Evolutionary conservation across 1,284 basidiomycete genomes (phyloP), one percentile per base, ranked within the genome.

Genomic region (Ustilago curta): DNA sequence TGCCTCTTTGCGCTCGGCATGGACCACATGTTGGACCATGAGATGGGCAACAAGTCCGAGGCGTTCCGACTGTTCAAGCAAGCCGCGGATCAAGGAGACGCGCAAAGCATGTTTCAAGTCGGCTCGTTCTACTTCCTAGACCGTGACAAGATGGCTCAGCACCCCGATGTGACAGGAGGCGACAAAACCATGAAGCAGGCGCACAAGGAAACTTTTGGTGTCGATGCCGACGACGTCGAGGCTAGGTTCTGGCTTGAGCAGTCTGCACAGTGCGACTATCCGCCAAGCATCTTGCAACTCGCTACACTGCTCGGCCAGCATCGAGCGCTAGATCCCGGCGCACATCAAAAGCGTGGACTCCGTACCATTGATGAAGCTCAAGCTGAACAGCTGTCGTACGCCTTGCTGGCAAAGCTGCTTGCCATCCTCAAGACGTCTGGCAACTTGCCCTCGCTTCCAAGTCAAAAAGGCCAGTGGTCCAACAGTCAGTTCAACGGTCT

Each of bases 81-180:
- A 3, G 80, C 80, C 1, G 78, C 80, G 1, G 74, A 78, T 29
- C 64, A 70, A 31, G 80, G 80, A 6, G 78, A 81, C 49, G 73
- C 71, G n/a, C 73, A 79, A 27, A 76, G 74, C 62, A 71, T 76
- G 59, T 79, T 80, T 50, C 79, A 81, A 29, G 72, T 81, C 6
- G 80, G 80, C 32, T 54, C 73, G 14, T 68, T 76, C 54, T 79
- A 79, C 57, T 76, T 81, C 25, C 19, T 74, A 31, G 68, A 70
- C 39, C 57, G 65, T 40, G 70, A 68, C 54, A 68, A 58, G 51
- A 64, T 73, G 54, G 65, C 65, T 19, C 58, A 64, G 52, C 70
- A 73, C 37, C 58, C 66, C 1, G 65, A 68, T 4, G 70, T 73
- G 19, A 64, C 37, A 16, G 48, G 50, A 27, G 60, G 66, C 11